Percentiles rank a stretch among this genome's conserved stretches.
Evolutionary conservation across 2,329 filamentous ascomycete genomes (phyloP).

Genomic region (Colletotrichum endophyticum): DNA sequence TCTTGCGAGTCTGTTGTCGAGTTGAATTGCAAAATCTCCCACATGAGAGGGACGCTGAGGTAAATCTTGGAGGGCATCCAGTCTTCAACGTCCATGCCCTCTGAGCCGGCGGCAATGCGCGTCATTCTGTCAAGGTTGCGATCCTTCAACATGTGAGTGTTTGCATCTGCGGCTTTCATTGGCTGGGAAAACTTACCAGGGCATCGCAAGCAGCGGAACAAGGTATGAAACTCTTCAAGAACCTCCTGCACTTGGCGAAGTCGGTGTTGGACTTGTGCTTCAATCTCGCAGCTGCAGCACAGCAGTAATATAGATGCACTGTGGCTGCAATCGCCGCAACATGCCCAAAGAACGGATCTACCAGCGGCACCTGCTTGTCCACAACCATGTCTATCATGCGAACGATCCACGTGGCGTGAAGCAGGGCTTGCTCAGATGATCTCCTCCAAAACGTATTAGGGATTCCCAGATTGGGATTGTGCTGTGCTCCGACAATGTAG

Average conservation of each 20-base stretch:
- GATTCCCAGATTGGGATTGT: constrained; percentile 55
- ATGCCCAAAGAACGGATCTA: constrained; percentile 58
- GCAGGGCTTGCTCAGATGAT: constrained; percentile 54
- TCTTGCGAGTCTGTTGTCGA: constrained; percentile 41
- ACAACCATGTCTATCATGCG: constrained; percentile 59
- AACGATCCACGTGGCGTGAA: constrained; percentile 59
- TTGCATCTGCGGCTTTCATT: background rate
- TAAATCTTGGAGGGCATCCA: constrained; percentile 59
- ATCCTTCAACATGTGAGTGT: constrained; percentile 36
- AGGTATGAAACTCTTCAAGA: constrained; percentile 51
- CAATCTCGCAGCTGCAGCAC: constrained; percentile 49
- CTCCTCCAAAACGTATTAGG: constrained; percentile 60
- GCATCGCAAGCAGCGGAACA: constrained; percentile 50
- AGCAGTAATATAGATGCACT: constrained; percentile 59
- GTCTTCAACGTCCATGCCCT: constrained; percentile 51
- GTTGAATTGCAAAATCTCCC: constrained; percentile 56
- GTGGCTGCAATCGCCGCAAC: constrained; percentile 57
- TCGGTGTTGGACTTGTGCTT: constrained; percentile 58
- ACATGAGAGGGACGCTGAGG: constrained; percentile 57
- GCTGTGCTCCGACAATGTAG: constrained; percentile 56
- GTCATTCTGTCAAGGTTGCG: constrained; percentile 53
- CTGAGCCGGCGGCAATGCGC: constrained; percentile 51
- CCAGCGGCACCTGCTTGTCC: constrained; percentile 52
- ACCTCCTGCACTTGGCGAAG: constrained; percentile 54
- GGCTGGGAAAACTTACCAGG: constrained; percentile 39